Percentiles rank a stretch among this genome's conserved stretches.
Evolutionary conservation across 169 alveolate genomes (phyloP).

Genomic region (Eimeria sp.): DNA sequence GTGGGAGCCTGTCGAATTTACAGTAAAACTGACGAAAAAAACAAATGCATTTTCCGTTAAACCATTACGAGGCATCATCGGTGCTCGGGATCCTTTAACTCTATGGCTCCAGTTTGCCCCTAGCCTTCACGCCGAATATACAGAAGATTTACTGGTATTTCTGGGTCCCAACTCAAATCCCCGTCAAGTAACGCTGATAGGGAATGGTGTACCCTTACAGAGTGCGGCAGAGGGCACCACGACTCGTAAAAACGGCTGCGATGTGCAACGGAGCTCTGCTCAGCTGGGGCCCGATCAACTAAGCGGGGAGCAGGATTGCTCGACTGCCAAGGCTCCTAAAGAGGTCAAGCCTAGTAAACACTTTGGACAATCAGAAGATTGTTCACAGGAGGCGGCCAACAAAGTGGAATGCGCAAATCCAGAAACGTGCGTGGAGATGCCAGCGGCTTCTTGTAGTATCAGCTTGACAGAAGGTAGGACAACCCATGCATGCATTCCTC

Average conservation of each 20-base stretch:
- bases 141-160: not conserved
- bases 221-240: not conserved
- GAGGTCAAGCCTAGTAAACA: not conserved
- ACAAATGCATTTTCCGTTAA: conserved; percentile 2
- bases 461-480: not conserved
- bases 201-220: conserved; percentile 19
- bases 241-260: not conserved
- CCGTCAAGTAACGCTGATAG: not conserved
- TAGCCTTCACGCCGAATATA: not conserved
- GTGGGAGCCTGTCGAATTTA: conserved; percentile 15
- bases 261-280: not conserved
- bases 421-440: not conserved
- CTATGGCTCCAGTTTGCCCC: conserved; percentile 46
- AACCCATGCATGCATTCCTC: not conserved
- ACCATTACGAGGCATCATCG: conserved; percentile 8
- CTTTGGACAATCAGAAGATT: not conserved
- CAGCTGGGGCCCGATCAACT: not conserved
- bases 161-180: not conserved
- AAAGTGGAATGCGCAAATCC: not conserved
- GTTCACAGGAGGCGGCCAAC: not conserved
- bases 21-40: not conserved
- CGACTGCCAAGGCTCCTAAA: not conserved
- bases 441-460: not conserved
- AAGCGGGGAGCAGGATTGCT: not conserved
- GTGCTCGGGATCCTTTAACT: conserved; percentile 1